phyloP scores from a whole-genome alignment of 2,329 filamentous ascomycete genomes.

The Fusarium phyllophilum region DNA sequence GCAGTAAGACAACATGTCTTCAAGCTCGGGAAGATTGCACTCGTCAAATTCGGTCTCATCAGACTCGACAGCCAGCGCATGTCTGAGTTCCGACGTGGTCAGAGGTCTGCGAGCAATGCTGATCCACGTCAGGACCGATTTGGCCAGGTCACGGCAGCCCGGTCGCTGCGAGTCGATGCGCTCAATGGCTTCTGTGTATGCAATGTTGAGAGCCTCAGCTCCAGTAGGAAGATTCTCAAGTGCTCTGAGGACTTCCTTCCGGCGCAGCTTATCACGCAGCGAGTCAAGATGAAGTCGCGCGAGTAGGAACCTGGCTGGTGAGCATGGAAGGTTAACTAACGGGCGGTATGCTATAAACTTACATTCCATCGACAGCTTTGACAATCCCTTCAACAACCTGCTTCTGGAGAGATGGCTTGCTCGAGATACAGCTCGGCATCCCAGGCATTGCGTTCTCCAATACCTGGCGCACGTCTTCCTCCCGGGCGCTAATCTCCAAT shows the following conservation, averaged over 20 bases:
- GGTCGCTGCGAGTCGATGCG: background rate
- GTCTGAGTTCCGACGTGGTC: background rate
- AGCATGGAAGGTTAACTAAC: background rate
- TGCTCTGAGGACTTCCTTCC: background rate
- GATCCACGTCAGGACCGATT: background rate
- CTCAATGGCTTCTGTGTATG: background rate
- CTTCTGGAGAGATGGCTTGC: background rate
- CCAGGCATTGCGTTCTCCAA: background rate
- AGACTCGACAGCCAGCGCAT: background rate
- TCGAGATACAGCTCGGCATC: background rate
- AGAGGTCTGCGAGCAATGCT: background rate
- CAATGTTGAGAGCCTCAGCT: background rate
- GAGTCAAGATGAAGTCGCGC: background rate
- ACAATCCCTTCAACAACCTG: background rate
- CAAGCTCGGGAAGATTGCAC: background rate
- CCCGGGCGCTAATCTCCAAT: background rate
- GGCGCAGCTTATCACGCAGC: background rate
- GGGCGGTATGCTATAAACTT: background rate
- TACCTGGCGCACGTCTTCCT: background rate
- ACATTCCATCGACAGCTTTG: background rate
- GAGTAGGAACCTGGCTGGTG: background rate
- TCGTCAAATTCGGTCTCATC: background rate
- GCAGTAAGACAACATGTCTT: background rate
- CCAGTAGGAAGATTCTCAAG: background rate
- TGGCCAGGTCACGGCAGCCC: background rate